Conservation (phyloP, 225 moss, liverwort and hornwort genomes). For the Takakia lepidozioides region DNA sequence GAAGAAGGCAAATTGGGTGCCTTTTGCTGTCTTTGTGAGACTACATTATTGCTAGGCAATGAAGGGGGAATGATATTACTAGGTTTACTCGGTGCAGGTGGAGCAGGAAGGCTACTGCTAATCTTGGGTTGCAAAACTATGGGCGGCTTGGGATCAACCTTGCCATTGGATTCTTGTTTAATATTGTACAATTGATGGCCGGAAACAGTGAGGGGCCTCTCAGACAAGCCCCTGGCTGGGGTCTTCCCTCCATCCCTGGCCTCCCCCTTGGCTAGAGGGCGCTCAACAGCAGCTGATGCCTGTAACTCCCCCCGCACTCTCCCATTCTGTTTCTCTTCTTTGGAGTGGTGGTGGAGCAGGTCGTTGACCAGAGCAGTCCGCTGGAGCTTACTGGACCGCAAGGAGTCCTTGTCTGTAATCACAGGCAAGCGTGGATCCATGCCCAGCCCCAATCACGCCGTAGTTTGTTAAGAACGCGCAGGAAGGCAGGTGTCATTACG, state of each 20-base stretch:
- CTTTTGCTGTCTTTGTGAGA: conserved; percentile 66
- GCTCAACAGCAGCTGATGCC: conserved; percentile 50
- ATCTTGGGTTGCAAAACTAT: conserved; percentile 75
- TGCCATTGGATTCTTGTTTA: conserved; percentile 75
- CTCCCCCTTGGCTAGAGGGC: conserved; percentile 53
- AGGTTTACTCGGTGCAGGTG: conserved; percentile 27
- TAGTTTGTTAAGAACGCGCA: conserved; percentile 55
- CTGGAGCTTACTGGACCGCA: conserved; percentile 99
- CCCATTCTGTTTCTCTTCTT: conserved; percentile 95
- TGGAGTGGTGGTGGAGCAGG: conserved; percentile 72
- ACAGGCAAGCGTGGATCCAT: conserved; percentile 85
- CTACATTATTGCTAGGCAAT: conserved; percentile 51
- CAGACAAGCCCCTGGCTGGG: conserved; percentile 41
- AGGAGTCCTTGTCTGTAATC: conserved; percentile 98
- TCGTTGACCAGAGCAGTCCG: conserved; percentile 70
- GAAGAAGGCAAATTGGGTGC: conserved; percentile 39
- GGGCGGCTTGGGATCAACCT: conserved; percentile 58
- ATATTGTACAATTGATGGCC: conserved; percentile 67
- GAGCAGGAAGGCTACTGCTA: conserved; percentile 33
- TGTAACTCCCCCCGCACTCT: conserved; percentile 59
- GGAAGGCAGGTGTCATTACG: too few species aligned
- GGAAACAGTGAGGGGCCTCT: conserved; percentile 36
- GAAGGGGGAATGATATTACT: conserved; percentile 10
- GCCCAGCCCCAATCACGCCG: conserved; percentile 69
- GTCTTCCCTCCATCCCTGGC: conserved; percentile 52